Base-by-base conservation (phyloP, 805 yeast genomes). In the Yarrowia sp. region DNA sequence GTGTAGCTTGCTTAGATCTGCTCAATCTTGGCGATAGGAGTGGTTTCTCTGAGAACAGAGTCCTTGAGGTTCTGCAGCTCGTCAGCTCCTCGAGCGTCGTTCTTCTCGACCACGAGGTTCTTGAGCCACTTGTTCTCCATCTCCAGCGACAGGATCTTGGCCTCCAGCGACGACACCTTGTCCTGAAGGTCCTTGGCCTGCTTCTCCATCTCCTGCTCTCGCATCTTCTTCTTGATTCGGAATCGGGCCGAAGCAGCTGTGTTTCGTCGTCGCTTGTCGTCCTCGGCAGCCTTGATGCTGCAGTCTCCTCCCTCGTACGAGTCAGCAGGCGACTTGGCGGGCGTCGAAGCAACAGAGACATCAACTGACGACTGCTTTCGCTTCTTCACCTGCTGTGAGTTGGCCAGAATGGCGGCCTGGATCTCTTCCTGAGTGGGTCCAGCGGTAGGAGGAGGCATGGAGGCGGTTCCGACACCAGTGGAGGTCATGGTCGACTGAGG, bases 231-330 rank as follows among this genome's bases (percentile, higher is more conserved):
- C 84, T 91, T 92, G 75, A 92, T 85, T 71, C 99, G 84, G 82
- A 94, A 94, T 69, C 98, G 83, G 4, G 98, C 98, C 20, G 94
- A 87, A 1, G 99, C 98, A 1, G 95, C 97, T 0, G 97, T 92
- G 79, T 92, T 93, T 73, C 96, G 84, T 71, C 89, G 86, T 70
- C 97, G 84, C 79, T 91, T 94, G 74, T 90, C 95, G 53, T 82
- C 83, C 69, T 85, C 87, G 24, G 83, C 80, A 33, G 76, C 71
- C 15, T 61, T 19, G 17, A 72, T 76, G 68, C 50, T 39, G 24
- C 60, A 15, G 68, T 72, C 76, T 17, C 73, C 75, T 24, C 74
- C 71, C 8, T 71, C 66, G 42, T 71, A 47, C 20, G 63, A 39
- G 38, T 42, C 61, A 2, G 13, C 52, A 17, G 66, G 61, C 9